Evolutionary conservation across 257 asterid genomes (phyloP), one percentile per base, ranked within the genome.

Genomic region (Jacaranda mimosifolia): DNA sequence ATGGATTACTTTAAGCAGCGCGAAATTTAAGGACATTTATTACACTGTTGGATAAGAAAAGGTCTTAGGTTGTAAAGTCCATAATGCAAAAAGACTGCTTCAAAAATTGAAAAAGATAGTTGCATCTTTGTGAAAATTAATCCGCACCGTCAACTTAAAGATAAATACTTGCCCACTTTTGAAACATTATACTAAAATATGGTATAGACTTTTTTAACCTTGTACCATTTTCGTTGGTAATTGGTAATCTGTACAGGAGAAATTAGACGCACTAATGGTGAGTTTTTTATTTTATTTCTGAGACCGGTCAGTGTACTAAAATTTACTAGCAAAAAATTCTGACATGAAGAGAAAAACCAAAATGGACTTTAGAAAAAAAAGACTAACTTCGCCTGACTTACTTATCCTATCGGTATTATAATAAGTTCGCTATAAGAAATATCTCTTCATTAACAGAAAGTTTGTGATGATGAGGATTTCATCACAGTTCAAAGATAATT

Each of bases 11-110:
- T 67, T 67, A 67, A 43, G 57, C 72, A 18, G 18, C 18, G 72
- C 56, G 57, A 18, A 45, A 67, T 67, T 43, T 9, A 17, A 67
- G 70, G 72, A 12, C 57, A 67, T 42, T 67, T 65, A 65, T 65
- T 18, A 9, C 57, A 43, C 18, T 17, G 56, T 11, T 67, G 72
- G 57, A 65, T 43, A 10, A 2, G 5, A 67, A 67, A 67, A 65
- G 70, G 52, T 65, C 72, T 43, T 43, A 45, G 18, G 72, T 18
- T 43, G 72, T 2, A 67, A 67, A 67, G 18, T 40, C 32, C 38
- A 65, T 17, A 65, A 43, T 65, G 39, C 14, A 45, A 45, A 63
- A 42, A 17, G 53, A 40, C 69, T 40, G 14, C 17, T 42, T 39
- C 35, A 8, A 39, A 17, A 12, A 13, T 63, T 38, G 69, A 63